Percentiles rank a stretch among this genome's conserved stretches.
phyloP scores from a whole-genome alignment of 345 rosid species.

The Orychophragmus violaceus region DNA sequence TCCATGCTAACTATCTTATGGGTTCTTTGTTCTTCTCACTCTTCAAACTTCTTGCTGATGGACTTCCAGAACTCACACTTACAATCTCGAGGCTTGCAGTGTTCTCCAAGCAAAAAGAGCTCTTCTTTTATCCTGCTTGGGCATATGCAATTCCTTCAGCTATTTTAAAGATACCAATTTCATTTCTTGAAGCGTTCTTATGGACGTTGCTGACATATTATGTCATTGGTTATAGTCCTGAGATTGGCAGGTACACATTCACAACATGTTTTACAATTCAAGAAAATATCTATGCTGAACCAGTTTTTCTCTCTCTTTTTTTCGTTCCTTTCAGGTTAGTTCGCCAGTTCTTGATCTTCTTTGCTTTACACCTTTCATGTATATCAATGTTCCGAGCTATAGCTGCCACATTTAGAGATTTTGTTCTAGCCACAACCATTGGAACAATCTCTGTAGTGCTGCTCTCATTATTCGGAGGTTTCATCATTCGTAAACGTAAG shows the following conservation, averaged over 20 bases:
- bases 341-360: slow-evolving; percentile 49
- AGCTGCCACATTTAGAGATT: slow-evolving; percentile 40
- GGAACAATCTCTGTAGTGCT: slow-evolving; percentile 37
- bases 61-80: slow-evolving; percentile 41
- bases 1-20: slow-evolving; percentile 36
- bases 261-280: not conserved
- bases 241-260: slow-evolving; percentile 30
- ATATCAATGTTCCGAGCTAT: slow-evolving; percentile 47
- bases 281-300: not conserved
- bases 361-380: slow-evolving; percentile 47
- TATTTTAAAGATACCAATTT: slow-evolving; percentile 40
- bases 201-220: slow-evolving; percentile 49
- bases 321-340: slow-evolving; percentile 37
- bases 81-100: slow-evolving; percentile 40
- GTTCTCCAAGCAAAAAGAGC: slow-evolving; percentile 39
- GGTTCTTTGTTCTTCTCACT: slow-evolving; percentile 35
- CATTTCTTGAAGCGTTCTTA: slow-evolving; percentile 32
- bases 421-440: slow-evolving; percentile 43
- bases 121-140: slow-evolving; percentile 45
- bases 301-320: not conserved
- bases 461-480: slow-evolving; percentile 51
- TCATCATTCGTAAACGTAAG: slow-evolving; percentile 44
- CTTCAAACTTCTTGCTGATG: slow-evolving; percentile 39
- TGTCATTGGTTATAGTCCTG: slow-evolving; percentile 48
- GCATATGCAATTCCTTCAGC: slow-evolving; percentile 45